Evolutionary conservation across 2,329 filamentous ascomycete species (phyloP).

Genomic region (Colletotrichum zoysiae): DNA sequence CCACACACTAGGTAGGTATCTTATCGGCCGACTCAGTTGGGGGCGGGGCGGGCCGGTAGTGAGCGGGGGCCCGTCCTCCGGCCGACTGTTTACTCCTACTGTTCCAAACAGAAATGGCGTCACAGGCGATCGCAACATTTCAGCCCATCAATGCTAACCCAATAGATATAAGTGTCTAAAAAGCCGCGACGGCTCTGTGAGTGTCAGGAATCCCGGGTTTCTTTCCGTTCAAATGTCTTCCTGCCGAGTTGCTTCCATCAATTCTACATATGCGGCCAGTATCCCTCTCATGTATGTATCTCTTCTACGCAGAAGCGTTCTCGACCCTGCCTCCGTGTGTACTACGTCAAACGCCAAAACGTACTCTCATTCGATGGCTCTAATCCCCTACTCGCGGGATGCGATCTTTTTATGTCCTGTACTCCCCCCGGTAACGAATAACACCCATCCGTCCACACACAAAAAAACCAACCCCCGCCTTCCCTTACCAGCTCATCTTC

Average conservation of each 20-base stretch:
- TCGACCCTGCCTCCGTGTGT: background rate
- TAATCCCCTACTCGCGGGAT: background rate
- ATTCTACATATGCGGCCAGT: background rate
- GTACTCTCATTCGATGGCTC: background rate
- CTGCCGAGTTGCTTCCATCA: background rate
- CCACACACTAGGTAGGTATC: conserved; percentile 20
- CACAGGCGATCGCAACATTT: background rate
- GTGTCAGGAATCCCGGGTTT: no score
- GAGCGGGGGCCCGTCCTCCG: conserved; percentile 13
- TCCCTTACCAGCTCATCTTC: conserved; percentile 83
- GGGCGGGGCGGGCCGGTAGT: conserved; percentile 35
- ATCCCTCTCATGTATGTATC: no score
- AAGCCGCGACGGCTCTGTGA: background rate
- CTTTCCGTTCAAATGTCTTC: no score
- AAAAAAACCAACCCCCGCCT: no score
- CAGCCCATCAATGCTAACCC: background rate
- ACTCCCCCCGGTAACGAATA: background rate
- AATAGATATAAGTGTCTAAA: background rate
- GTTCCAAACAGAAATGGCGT: background rate
- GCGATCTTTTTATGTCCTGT: background rate
- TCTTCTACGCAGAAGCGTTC: background rate
- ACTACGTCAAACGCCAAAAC: conserved; percentile 5
- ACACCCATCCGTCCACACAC: background rate
- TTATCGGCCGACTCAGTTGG: conserved; percentile 26
- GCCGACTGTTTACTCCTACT: background rate